A percentile compares a stretch with the other conserved stretches of the same genome.
Evolutionary conservation across 2,329 filamentous ascomycete species (phyloP).

Genomic region (Alternaria incomplexa): DNA sequence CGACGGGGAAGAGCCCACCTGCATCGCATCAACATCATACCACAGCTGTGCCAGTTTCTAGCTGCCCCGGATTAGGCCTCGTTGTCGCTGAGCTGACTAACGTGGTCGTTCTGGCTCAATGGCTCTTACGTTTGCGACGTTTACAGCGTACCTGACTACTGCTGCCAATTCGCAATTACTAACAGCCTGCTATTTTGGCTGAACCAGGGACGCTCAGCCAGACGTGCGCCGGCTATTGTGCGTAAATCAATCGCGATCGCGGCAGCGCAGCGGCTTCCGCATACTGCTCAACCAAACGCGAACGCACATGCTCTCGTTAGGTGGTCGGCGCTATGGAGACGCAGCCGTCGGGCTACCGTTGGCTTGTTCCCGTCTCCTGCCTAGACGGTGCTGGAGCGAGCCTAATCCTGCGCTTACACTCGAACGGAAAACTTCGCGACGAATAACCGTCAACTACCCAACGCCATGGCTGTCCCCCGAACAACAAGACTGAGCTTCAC

Average conservation of each 20-base stretch:
- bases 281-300: conserved; percentile 4
- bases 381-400: not conserved
- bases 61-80: not conserved
- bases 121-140: not conserved
- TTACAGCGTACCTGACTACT: not conserved
- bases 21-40: not conserved
- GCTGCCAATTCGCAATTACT: not conserved
- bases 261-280: conserved; percentile 6
- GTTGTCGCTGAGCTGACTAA: not conserved
- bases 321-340: not conserved
- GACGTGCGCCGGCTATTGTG: conserved; percentile 5
- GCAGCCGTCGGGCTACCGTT: conserved; percentile 5
- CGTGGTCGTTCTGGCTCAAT: not conserved
- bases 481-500: not conserved
- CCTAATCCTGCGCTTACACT: not conserved
- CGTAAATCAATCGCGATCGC: not conserved
- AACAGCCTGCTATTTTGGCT: conserved; percentile 4
- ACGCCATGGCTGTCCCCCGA: not conserved
- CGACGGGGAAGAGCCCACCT: not conserved
- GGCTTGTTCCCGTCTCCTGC: not conserved
- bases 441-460: not conserved
- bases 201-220: not conserved
- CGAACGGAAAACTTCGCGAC: not conserved
- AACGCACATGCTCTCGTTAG: conserved; percentile 7
- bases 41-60: not conserved